These are phyloP conservation scores for Fusarium devonianum DNA, from an alignment of 2,329 filamentous ascomycete species.

Conservation along the genomic window DNA sequence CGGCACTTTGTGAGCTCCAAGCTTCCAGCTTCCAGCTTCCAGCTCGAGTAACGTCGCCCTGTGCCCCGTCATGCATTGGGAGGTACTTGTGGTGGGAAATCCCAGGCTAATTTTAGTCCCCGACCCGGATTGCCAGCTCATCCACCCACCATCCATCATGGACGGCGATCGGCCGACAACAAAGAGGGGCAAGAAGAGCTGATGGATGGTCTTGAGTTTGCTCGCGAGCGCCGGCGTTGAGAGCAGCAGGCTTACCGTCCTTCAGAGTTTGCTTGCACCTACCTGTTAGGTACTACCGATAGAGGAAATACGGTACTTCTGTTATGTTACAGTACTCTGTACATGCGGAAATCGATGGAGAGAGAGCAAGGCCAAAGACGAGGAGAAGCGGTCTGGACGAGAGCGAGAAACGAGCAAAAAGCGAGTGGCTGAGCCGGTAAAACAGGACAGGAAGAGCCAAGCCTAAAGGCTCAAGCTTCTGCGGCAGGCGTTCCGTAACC, in stretches of 20 bases:
- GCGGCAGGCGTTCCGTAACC: slow-evolving; percentile 9
- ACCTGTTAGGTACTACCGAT: too few relatives aligned
- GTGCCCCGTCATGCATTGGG: slow-evolving; percentile 25
- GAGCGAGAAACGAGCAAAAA: background rate
- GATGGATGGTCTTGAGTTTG: slow-evolving; percentile 20
- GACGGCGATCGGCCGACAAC: slow-evolving; percentile 37
- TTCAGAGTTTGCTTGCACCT: too few relatives aligned
- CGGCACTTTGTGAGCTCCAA: slow-evolving; percentile 5
- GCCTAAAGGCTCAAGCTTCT: slow-evolving; percentile 2
- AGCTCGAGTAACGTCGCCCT: slow-evolving; percentile 17
- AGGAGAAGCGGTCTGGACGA: slow-evolving; percentile 17
- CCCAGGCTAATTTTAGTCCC: slow-evolving; percentile 41
- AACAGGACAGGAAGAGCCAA: slow-evolving; percentile 15
- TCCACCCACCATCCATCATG: slow-evolving; percentile 38
- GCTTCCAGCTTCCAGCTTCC: slow-evolving; percentile 6
- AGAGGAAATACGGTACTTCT: too few relatives aligned
- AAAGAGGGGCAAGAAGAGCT: slow-evolving; percentile 27
- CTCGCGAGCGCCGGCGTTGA: slow-evolving; percentile 31
- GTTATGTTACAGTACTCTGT: too few relatives aligned
- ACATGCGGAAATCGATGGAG: slow-evolving; percentile 4
- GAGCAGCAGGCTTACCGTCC: slow-evolving; percentile 1
- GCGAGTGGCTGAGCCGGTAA: slow-evolving; percentile 6
- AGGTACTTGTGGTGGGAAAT: slow-evolving; percentile 26
- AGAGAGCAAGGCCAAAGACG: background rate
- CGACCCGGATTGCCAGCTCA: slow-evolving; percentile 39